Evolutionary conservation across 345 rosid genomes (phyloP).

Genomic region (Adansonia digitata): DNA sequence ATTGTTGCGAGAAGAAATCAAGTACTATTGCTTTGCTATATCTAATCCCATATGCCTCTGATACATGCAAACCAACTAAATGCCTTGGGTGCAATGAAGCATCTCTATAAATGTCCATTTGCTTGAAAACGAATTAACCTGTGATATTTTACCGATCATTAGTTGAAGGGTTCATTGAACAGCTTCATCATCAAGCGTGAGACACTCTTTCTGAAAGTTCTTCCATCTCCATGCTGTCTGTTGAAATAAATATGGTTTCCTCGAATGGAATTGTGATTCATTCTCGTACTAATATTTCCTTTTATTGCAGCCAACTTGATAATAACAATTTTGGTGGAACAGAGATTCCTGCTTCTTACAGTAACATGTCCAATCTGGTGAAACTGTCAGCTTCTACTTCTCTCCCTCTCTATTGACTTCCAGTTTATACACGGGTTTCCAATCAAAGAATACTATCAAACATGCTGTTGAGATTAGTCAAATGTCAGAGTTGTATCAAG

Average conservation of each 20-base stretch:
- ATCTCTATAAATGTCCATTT: background rate
- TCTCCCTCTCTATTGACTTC: background rate
- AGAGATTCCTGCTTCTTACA: slow-evolving; percentile 37
- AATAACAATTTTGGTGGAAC: slow-evolving; percentile 36
- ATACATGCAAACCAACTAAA: background rate
- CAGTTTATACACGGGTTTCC: background rate
- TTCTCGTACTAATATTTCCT: background rate
- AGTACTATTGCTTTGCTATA: too few species aligned
- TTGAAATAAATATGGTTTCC: background rate
- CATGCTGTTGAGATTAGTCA: background rate
- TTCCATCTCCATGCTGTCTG: background rate
- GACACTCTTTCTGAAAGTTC: background rate
- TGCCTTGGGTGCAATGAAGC: background rate
- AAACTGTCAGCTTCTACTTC: slow-evolving; percentile 41
- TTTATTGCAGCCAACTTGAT: slow-evolving; percentile 40
- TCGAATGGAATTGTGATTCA: background rate
- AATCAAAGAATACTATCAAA: background rate
- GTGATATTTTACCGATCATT: background rate
- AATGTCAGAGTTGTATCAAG: background rate
- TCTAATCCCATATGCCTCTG: too few species aligned
- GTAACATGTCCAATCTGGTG: slow-evolving; percentile 27
- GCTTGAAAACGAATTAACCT: background rate
- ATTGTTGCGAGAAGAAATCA: too few species aligned
- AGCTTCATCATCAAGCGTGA: background rate
- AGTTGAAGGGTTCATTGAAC: background rate